Evolutionary conservation across 345 rosid genomes (phyloP).

Genomic region (Eucalyptus pauciflora): DNA sequence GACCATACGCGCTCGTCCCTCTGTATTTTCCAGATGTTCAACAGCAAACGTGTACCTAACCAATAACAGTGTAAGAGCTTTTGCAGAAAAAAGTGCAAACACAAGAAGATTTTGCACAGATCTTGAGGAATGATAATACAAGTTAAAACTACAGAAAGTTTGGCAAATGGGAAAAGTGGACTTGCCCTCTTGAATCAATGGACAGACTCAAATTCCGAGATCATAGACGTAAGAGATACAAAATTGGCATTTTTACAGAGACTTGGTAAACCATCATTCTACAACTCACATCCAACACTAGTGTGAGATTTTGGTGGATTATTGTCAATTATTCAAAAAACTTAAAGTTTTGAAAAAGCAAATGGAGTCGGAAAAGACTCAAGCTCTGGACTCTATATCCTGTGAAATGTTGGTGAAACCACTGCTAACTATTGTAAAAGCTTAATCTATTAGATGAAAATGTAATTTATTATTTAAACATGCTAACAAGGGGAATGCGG

Average conservation of each 20-base stretch:
- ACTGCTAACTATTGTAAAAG: too few relatives aligned
- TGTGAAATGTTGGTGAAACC: too few relatives aligned
- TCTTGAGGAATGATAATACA: not conserved
- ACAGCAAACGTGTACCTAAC: constrained; percentile 9
- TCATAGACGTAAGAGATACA: not conserved
- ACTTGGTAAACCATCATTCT: not conserved
- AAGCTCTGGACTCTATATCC: accelerated
- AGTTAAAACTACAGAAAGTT: not conserved
- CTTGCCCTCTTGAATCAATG: not conserved
- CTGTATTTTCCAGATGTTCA: constrained; percentile 18
- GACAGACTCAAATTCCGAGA: not conserved
- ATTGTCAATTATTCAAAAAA: too few relatives aligned
- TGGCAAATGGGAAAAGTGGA: not conserved
- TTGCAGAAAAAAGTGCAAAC: not conserved
- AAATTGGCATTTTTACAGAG: not conserved
- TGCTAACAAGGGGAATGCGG: too few relatives aligned
- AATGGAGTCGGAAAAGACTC: too few relatives aligned
- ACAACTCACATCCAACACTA: not conserved
- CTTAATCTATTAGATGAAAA: too few relatives aligned
- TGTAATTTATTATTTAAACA: too few relatives aligned
- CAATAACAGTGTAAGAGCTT: not conserved
- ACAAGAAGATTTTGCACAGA: not conserved
- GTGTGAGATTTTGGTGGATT: too few relatives aligned
- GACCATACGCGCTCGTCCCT: constrained; percentile 8
- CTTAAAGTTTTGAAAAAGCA: too few relatives aligned